Conservation (phyloP, 2,329 filamentous ascomycete genomes). For the Ceratocystis albifundus region DNA sequence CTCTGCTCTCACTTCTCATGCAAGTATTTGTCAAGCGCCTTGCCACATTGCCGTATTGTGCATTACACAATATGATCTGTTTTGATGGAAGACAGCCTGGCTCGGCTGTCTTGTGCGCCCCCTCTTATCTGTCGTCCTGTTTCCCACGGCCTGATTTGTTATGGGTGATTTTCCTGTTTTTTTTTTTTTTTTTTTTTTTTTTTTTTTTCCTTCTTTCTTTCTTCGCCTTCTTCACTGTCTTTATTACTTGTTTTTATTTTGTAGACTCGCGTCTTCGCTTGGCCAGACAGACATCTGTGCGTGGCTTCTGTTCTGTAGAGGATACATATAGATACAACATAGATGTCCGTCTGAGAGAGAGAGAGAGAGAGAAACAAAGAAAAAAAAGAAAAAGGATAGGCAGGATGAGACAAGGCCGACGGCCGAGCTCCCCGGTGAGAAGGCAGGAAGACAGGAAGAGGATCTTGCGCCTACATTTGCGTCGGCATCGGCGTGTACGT, state of each 20-base stretch:
- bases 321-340: neutral
- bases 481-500: too few species aligned
- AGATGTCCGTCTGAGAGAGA: neutral
- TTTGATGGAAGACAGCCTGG: neutral
- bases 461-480: neutral
- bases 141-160: neutral
- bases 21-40: constrained; percentile 5
- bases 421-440: neutral
- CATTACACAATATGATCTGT: neutral
- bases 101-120: too few species aligned
- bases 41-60: neutral
- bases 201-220: too few species aligned
- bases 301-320: neutral
- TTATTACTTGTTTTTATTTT: neutral
- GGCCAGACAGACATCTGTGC: neutral
- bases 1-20: neutral
- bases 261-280: neutral
- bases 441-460: neutral
- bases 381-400: neutral
- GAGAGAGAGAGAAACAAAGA: neutral
- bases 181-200: neutral
- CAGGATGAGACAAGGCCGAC: neutral
- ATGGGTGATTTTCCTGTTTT: too few species aligned
- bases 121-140: too few species aligned
- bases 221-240: too few species aligned